Base-by-base conservation (phyloP, 441 rosid species). In the Erodium trifolium region DNA sequence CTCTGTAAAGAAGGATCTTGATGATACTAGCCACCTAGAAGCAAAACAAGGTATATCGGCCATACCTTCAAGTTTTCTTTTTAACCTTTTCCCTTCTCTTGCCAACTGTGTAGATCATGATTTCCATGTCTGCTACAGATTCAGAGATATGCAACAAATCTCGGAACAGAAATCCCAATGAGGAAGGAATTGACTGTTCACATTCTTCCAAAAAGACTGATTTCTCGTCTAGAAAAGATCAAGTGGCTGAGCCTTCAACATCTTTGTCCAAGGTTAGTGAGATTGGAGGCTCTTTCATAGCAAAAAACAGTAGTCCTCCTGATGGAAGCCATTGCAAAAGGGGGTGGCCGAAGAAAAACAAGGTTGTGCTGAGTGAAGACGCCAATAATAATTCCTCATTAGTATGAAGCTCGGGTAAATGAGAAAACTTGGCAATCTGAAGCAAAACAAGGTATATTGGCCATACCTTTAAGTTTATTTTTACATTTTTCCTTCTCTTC, bases 331-430 rank as follows among this genome's bases (percentile, higher is more conserved):
- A 69, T 57, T 75, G 64, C 62, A 78, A 67, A 77, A 75, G 79
- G 80, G 72, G 85, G 72, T 63, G 67, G 47, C 62, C 72, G 66
- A 82, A 74, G 80, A 77, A 71, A 69, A 77, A 71, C 45, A 71
- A 63, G 63, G 71, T 47, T 65, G 27, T 14, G 39, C 47, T 60
- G 67, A 67, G 72, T 68, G 65, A 72, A 67, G 74, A 70, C 65
- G 68, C 1, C 45, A 41, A 41, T 8, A 7, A 8, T 41, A 41
- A 41, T 41, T 41, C 45, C 45, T 41, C 45, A 65, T 16, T 18
- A 11, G 66, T 65, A 62, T 53, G 75, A 18, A 51, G 35, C 57
- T 68, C 75, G 16, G 34, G 55, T 65, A 62, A 71, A 70, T 69
- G 71, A 70, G 73, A 78, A 75, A 70, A 68, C 57, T 70, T 53